Evolutionary conservation across 2,329 filamentous ascomycete species (phyloP), one percentile per base, ranked within the genome.

Genomic region (Waltergamsia citrina): DNA sequence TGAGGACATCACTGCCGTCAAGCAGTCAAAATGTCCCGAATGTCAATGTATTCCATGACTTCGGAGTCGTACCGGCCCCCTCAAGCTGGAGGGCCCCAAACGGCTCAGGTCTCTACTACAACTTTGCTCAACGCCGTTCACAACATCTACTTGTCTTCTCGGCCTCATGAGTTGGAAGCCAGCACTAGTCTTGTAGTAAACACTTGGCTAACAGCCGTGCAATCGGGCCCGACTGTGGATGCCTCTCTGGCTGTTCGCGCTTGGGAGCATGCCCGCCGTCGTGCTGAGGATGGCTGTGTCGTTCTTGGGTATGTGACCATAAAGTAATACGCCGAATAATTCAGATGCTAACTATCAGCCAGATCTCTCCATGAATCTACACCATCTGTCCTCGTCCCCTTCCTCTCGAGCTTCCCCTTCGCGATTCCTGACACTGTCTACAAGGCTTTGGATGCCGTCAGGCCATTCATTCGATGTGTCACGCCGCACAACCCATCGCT

Each of bases 211-310:
- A 94, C 85, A 4, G 85, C 85, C 14, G 70, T 76, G 19, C 83
- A 83, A 44, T 63, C 73, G 17, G 76, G 80, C 25, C 69, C 74
- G 3, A 87, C 84, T 7, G 75, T 96, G 27, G 92, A 98, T 59
- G 62, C 74, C 27, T 74, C 82, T 16, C 62, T 98, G 33, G 84
- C 85, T 12, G 69, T 76, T 34, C 77, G 85, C 53, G 87, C 88
- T 3, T 98, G 92, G 90, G 92, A 98, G 62, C 92, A 98, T 66
- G 90, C 92, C 37, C 76, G 90, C 45, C 78, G 92, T 41, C 77
- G 92, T 63, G 92, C 92, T 27, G 92, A 98, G 57, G 92, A 98
- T 62, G 88, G 86, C 12, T 95, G 88, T 53, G 83, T 98, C 42
- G 69, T 96, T 35, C 62, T 98, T 45, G 83, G 84, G 86, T 94